A percentile compares a stretch with the other conserved stretches of the same genome.
These are phyloP conservation scores for Auriscalpium orientale DNA, from an alignment of 768 basidiomycete genomes.

Conservation along the genomic window DNA sequence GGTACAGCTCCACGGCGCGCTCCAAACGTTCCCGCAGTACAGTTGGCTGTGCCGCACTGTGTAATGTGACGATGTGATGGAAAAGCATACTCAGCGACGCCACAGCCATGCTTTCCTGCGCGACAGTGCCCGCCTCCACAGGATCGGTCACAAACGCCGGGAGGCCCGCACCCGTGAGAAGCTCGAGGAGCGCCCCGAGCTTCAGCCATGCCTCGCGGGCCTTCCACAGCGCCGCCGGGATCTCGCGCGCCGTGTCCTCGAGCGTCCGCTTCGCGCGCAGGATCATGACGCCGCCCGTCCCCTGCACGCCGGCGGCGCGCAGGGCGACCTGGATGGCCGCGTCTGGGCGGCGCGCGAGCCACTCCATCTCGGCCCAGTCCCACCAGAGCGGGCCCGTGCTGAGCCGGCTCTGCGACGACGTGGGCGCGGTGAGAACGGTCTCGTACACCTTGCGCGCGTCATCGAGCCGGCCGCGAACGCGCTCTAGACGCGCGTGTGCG, in stretches of 20 bases:
- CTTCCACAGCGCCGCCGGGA: constrained; percentile 34
- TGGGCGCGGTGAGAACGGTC: constrained; percentile 48
- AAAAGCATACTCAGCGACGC: constrained; percentile 55
- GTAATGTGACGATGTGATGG: constrained; percentile 45
- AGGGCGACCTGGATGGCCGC: constrained; percentile 47
- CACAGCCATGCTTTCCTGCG: constrained; percentile 50
- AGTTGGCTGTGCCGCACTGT: constrained; percentile 48
- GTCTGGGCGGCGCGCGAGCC: constrained; percentile 48
- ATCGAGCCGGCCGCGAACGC: constrained; percentile 50
- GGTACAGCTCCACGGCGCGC: constrained; percentile 48
- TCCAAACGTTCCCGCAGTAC: constrained; percentile 51
- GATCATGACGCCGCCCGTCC: constrained; percentile 43
- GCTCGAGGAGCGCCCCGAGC: constrained; percentile 55
- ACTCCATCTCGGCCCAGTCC: constrained; percentile 83
- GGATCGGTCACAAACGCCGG: constrained; percentile 27
- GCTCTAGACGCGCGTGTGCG: constrained; percentile 71
- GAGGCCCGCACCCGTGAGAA: constrained; percentile 42
- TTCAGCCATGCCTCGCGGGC: constrained; percentile 60
- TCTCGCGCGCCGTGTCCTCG: constrained; percentile 36
- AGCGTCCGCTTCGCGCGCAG: constrained; percentile 59
- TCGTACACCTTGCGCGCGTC: constrained; percentile 77
- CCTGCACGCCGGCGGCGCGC: constrained; percentile 46
- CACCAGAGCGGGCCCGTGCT: constrained; percentile 56
- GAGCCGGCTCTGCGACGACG: constrained; percentile 25
- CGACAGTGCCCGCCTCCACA: constrained; percentile 13